These are phyloP conservation scores for Macaranga tanarius DNA, from an alignment of 441 rosid species.

Conservation along the genomic window DNA sequence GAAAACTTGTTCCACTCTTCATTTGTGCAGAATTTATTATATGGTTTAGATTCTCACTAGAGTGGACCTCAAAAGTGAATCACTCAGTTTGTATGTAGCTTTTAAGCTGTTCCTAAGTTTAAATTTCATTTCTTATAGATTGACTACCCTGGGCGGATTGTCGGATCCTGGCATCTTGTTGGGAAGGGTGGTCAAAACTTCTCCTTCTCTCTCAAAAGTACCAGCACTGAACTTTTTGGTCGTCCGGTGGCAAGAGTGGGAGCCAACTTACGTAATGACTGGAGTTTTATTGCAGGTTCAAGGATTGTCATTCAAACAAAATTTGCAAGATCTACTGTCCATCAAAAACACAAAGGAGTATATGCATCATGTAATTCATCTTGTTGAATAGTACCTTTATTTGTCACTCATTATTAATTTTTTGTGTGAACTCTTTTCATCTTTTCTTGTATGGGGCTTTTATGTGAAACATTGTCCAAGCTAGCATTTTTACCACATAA, in stretches of 20 bases:
- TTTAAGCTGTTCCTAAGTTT: slow-evolving; percentile 28
- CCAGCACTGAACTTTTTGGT: slow-evolving; percentile 30
- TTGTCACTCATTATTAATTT: not conserved
- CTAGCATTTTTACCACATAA: not conserved
- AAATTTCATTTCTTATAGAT: slow-evolving; percentile 37
- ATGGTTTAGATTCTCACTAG: not conserved
- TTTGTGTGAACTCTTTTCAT: not conserved
- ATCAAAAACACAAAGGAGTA: slow-evolving; percentile 37
- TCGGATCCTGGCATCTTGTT: slow-evolving; percentile 22
- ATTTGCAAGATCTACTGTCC: slow-evolving; percentile 21
- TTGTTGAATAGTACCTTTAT: not conserved
- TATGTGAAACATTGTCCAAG: not conserved
- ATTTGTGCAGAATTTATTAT: not conserved
- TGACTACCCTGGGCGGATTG: slow-evolving; percentile 33
- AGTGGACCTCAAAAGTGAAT: not conserved
- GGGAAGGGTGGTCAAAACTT: slow-evolving; percentile 27
- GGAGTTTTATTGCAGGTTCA: slow-evolving; percentile 70
- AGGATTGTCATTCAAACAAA: slow-evolving; percentile 35
- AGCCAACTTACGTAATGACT: slow-evolving; percentile 28
- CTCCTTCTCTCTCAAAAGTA: slow-evolving; percentile 30
- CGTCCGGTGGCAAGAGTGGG: slow-evolving; percentile 32
- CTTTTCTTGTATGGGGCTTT: not conserved
- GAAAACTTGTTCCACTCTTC: not conserved
- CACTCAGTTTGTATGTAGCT: slow-evolving; percentile 5
- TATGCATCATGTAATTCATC: slow-evolving; percentile 71